Base-by-base conservation (phyloP, 1,284 basidiomycete genomes). In the Leucoagaricus sp. region DNA sequence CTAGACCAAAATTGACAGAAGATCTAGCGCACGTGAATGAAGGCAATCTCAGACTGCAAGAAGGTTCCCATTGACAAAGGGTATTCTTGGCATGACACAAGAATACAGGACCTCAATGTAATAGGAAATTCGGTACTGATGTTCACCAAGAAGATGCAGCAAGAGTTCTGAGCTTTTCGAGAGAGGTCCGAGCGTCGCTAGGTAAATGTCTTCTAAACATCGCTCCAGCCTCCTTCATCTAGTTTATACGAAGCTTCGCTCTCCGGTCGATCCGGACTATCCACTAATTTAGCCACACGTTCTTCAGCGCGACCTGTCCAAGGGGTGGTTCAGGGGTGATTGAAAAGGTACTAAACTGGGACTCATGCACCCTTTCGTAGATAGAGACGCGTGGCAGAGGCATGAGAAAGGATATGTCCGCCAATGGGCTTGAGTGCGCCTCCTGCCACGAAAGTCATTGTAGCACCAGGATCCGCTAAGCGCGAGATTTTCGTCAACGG, bases 221-320 rank as follows among this genome's bases (percentile, higher is more conserved):
- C 90, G 13, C 84, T 78, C 90, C 90, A 93, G 31, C 90, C 90
- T 38, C 90, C 90, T 77, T 92, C 91, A 63, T 92, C 90, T 26
- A 96, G 79, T 68, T 92, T 93, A 72, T 95, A 96, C 1, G 92
- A 93, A 2, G 93, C 94, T 73, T 96, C 93, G 63, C 91, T 93
- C 73, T 96, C 93, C 7, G 93, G 92, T 63, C 89, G 83, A 68
- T 96, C 94, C 4, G 94, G 94, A 65, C 91, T 94, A 69, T 97
- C 94, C 40, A 94, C 91, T 2, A 97, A 80, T 69, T 96, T 97
- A n/a, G 94, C 94, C 28, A 96, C 93, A 57, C 94, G 89, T 74
- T 97, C 94, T 69, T 96, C 94, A 4, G 92, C 94, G 45, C 94
- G 87, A 61, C 94, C 93, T 91, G 63, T 19, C 29, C 42, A 29